Base-by-base conservation (phyloP, 257 asterid species). In the Solanum okadae region DNA sequence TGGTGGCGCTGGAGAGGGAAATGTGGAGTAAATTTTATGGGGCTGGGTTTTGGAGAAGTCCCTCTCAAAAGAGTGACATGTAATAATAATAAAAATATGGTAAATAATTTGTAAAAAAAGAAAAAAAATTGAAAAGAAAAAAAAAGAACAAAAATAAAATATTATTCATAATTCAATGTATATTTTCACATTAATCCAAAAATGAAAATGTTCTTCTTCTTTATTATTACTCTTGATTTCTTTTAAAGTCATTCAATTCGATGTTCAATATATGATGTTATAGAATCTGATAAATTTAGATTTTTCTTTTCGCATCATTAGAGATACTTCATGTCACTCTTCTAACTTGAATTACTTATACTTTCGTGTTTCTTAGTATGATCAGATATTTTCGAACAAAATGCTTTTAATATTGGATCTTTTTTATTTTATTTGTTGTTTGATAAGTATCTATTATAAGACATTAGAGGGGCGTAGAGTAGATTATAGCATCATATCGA, bases 31-130 rank as follows among this genome's bases (percentile, higher is more conserved):
- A 86, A 78, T 95, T 95, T 46, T 91, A 92, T 93, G 70, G 93
- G 22, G 94, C 94, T 86, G 98, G 98, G 0, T 96, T 96, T 88
- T 96, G 98, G 98, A 90, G 98, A 92, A 96, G 98, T 90, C 87
- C 91, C 29, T 96, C 98, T 38, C 96, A 93, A 15, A 91, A 88
- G 72, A 87, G 70, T 46, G 94, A 91, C n/a, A 84, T 68, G 86
- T 49, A 46, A 46, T 22, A 73, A 34, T 18, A 27, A 52, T 52
- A 49, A 29, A 31, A 15, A 42, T 10, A 81, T 18, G 42, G 42
- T 81, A 81, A 46, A 81, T 46, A 81, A 81, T 27, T 27, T 29
- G 40, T 8, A 14, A 78, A 77, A 77, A 20, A 5, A 37, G 3
- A 76, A 23, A 11, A 6, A 11, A 4, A 5, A 2, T 40, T 10